Evolutionary conservation across 2,329 filamentous ascomycete species (phyloP).

Genomic region (Colletotrichum sp.): DNA sequence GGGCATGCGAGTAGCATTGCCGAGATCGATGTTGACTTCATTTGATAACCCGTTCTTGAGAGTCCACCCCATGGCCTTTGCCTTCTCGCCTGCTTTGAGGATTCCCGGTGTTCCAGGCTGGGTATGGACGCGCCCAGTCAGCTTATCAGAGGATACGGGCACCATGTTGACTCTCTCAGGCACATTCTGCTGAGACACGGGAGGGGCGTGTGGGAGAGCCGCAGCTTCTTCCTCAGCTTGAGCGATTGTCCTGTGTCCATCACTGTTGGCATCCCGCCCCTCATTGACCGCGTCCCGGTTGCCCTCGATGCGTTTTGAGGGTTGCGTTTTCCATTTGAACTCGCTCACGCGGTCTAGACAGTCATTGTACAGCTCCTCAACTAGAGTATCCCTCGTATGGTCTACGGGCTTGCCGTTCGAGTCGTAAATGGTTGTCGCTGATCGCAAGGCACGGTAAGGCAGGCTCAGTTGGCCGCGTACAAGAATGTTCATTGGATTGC

Average conservation of each 20-base stretch:
- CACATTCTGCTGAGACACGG: constrained; percentile 58
- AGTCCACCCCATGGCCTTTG: constrained; percentile 82
- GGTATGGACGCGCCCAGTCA: constrained; percentile 76
- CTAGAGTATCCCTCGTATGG: constrained; percentile 76
- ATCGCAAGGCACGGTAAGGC: constrained; percentile 80
- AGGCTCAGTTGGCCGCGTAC: constrained; percentile 89
- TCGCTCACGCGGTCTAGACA: constrained; percentile 89
- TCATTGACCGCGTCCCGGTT: constrained; percentile 82
- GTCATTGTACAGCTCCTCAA: constrained; percentile 94
- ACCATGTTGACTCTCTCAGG: constrained; percentile 61
- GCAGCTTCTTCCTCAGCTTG: constrained; percentile 74
- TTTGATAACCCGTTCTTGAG: constrained; percentile 68
- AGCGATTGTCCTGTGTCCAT: constrained; percentile 74
- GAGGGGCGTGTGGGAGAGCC: constrained; percentile 60
- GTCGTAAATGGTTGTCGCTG: constrained; percentile 91
- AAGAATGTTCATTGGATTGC: constrained; percentile 91
- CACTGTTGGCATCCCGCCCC: constrained; percentile 76
- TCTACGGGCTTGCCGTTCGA: constrained; percentile 79
- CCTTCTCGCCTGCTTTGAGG: constrained; percentile 77
- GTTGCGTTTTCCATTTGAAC: constrained; percentile 80
- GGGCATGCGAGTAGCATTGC: constrained; percentile 64
- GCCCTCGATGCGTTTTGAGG: constrained; percentile 77
- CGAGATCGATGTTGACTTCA: constrained; percentile 74
- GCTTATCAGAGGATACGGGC: constrained; percentile 68
- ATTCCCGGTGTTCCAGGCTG: constrained; percentile 73